Percentiles rank a stretch among this genome's conserved stretches.
Evolutionary conservation across 2,329 filamentous ascomycete species (phyloP).

Genomic region (Karstenula rhodostoma): DNA sequence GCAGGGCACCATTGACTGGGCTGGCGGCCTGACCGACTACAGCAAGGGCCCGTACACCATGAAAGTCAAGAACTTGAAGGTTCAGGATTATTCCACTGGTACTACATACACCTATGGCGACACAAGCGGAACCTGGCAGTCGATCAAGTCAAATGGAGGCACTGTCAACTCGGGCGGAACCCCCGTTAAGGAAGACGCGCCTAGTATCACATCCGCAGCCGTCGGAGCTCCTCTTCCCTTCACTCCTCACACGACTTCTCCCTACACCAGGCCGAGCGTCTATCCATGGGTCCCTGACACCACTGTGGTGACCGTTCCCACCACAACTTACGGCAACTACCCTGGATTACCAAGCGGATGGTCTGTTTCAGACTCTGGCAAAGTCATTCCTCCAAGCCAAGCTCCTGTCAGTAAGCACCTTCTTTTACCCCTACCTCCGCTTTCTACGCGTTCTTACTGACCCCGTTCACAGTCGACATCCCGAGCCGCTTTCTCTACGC

Average conservation of each 20-base stretch:
- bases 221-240: constrained; percentile 73
- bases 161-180: constrained; percentile 70
- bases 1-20: constrained; percentile 87
- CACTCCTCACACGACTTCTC: constrained; percentile 66
- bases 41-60: constrained; percentile 83
- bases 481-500: constrained; percentile 63
- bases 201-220: constrained; percentile 69
- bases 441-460: constrained; percentile 23
- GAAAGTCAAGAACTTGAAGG: constrained; percentile 76
- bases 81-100: constrained; percentile 94
- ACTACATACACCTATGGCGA: constrained; percentile 84
- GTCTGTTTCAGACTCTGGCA: constrained; percentile 80
- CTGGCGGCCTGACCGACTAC: constrained; percentile 86
- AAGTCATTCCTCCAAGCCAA: constrained; percentile 77
- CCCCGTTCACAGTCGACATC: constrained; percentile 55
- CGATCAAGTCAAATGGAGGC: constrained; percentile 83
- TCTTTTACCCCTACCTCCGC: constrained; percentile 33
- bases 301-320: constrained; percentile 59
- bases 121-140: constrained; percentile 78
- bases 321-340: constrained; percentile 56
- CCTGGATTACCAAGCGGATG: constrained; percentile 78
- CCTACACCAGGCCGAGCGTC: constrained; percentile 52
- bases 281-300: constrained; percentile 70
- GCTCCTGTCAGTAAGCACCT: constrained; percentile 71
- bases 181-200: constrained; percentile 64